Evolutionary conservation across 129 eudicot genomes (phyloP), one percentile per base, ranked within the genome.

Genomic region (Smallanthus sonchifolius): DNA sequence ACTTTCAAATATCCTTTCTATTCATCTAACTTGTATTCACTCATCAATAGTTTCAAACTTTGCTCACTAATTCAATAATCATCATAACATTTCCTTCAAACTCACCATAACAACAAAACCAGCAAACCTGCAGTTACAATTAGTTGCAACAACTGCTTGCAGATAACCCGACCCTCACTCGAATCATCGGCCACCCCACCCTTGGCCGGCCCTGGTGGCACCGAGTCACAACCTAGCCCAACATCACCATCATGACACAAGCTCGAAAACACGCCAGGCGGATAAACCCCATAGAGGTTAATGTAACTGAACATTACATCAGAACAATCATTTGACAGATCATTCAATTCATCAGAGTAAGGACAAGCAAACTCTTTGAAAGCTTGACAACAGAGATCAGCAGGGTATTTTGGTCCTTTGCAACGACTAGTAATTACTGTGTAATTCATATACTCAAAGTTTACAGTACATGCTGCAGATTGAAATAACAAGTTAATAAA

Each of bases 291-390:
- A 7, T 83, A 72, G 8, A 69, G 84, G 78, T 85, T 83, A 74
- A 89, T 81, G 81, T 89, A 89, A 77, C 88, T 89, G 81, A 89
- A 89, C 88, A 89, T 83, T 47, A 84, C 76, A 15, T 77, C 8
- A 3, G 92, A 78, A 73, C 96, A 89, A 48, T 85, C 82, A 8
- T 83, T 89, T 8, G 77, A 52, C 38, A 65, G 16, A 55, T 89
- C 96, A 20, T 87, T 79, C 62, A 89, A 38, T 5, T 87, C 63
- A 0, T 70, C 81, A 0, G 79, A n/a, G 49, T 80, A 83, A 10
- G 92, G 96, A 80, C 96, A 89, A 9, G 92, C 92, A 44, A 89
- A 81, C 37, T 85, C 90, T 66, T 79, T 84, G 10, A 87, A 81
- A 44, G 96, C 87, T 36, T 55, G 56, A 69, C 96, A 89, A 61